Conservation (phyloP, 768 basidiomycete genomes). For the Lactarius hengduanensis region DNA sequence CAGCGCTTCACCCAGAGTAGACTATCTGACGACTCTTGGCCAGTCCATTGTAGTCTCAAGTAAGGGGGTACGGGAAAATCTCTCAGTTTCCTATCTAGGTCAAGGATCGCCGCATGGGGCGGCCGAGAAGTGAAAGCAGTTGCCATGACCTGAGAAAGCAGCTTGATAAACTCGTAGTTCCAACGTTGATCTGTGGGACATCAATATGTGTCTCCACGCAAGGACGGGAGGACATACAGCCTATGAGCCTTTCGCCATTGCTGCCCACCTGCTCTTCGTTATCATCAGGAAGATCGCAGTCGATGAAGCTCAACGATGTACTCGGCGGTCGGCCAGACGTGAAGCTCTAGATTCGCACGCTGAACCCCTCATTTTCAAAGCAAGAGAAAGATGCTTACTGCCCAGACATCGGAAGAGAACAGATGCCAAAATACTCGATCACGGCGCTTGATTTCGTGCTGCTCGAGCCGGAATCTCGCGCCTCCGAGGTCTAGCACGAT, state of each 20-base stretch:
- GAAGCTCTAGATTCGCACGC: conserved; percentile 30
- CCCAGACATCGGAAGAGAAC: conserved; percentile 61
- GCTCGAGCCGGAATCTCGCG: conserved; percentile 56
- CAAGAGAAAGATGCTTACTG: conserved; percentile 39
- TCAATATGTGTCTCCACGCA: not conserved
- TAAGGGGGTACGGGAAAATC: conserved; percentile 53
- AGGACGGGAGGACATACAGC: conserved; percentile 17
- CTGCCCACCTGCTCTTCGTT: conserved; percentile 14
- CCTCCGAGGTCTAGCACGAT: conserved; percentile 52
- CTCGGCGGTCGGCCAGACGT: conserved; percentile 34
- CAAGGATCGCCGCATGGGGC: conserved; percentile 51
- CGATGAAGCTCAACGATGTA: conserved; percentile 29
- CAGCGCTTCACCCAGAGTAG: conserved; percentile 24
- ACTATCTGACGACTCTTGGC: conserved; percentile 7
- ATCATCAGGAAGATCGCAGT: conserved; percentile 32
- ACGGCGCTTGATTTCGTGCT: conserved; percentile 46
- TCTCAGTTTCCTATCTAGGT: conserved; percentile 59
- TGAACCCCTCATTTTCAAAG: not conserved
- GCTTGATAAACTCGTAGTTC: conserved; percentile 48
- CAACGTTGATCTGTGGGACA: conserved; percentile 47
- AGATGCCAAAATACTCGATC: conserved; percentile 66
- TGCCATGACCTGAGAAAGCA: conserved; percentile 45
- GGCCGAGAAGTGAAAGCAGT: conserved; percentile 40
- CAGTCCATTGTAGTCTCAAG: conserved; percentile 40
- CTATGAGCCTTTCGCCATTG: conserved; percentile 18